phyloP scores from a whole-genome alignment of 2,329 filamentous ascomycete genomes.

The Amauroascus niger region DNA sequence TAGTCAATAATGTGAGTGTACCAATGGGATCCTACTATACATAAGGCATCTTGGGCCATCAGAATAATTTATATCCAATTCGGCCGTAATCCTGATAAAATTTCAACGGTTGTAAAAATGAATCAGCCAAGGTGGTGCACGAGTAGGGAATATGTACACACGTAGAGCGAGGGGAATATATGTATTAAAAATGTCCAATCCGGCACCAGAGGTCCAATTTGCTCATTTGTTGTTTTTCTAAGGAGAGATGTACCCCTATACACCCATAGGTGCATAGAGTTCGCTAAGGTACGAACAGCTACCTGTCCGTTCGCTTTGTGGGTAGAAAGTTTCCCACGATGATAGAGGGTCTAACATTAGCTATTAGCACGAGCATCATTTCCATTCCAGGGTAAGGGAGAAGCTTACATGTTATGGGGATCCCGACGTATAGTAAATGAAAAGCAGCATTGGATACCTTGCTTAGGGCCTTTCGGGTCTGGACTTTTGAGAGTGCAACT shows the following conservation, averaged over 20 bases:
- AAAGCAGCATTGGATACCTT: constrained; percentile 85
- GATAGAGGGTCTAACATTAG: constrained; percentile 61
- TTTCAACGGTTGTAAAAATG: neutral
- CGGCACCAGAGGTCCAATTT: neutral
- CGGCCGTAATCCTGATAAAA: neutral
- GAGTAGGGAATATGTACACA: constrained; percentile 10
- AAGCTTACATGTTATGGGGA: constrained; percentile 84
- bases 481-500: constrained; percentile 85
- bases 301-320: constrained; percentile 56
- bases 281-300: constrained; percentile 23
- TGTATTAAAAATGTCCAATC: neutral
- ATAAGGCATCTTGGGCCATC: neutral
- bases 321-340: constrained; percentile 97
- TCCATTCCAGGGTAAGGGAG: neutral
- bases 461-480: constrained; percentile 55
- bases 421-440: constrained; percentile 94
- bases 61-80: neutral
- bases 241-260: too few species aligned
- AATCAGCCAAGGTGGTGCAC: constrained; percentile 2
- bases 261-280: neutral
- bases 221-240: too few species aligned
- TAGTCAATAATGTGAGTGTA: neutral
- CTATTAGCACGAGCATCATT: constrained; percentile 26
- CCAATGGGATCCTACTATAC: neutral
- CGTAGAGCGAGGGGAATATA: neutral